Evolutionary conservation across 192 early-diverging fungal genomes (phyloP), one percentile per base, ranked within the genome.

Genomic region (Podila clonocystis): DNA sequence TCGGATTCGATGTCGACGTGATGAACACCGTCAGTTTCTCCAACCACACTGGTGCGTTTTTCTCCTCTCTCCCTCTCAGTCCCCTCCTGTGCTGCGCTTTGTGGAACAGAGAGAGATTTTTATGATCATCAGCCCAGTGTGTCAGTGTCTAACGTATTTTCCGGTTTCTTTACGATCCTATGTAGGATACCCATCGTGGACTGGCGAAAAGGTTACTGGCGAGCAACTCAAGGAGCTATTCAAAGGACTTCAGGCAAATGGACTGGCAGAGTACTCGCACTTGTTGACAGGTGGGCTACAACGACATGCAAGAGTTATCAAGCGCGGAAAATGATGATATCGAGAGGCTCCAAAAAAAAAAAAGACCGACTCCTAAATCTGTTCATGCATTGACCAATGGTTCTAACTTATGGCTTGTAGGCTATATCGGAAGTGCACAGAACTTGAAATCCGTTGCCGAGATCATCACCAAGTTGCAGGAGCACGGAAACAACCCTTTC

Each of bases 1-100:
- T 97, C 0, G 95, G 95, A 20, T 95, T 90, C 80, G 94, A 98
- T 67, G 97, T 98, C 19, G 96, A 97, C 74, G 93, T 95, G 3
- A 84, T 97, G 58, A 97, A 97, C 87, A 95, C 96, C 1, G 96
- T 98, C 28, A 94, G 95, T 76, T 93, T 98, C 74, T 95, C 94
- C 62, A 98, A 98, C 82, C 97, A 98, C 84, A 95, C 93, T 9
- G 94, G 91, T 90, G 52, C 74, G 67, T 73, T 11, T 45, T 17
- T 45, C 41, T 41, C 41, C 15, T 48, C 5, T 20, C 34, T 17
- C 24, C 19, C 11, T 22, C 15, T 33, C 60, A 33, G 15, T 31
- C 36, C 13, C 3, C 9, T 38, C 5, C 49, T 33, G 36, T 49
- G n/a, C 30, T 33, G 8, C 7, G 4, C 1, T 57, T 26, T 5